phyloP scores from a whole-genome alignment of 108 stramenopile species.

The Bacterosira constricta region DNA sequence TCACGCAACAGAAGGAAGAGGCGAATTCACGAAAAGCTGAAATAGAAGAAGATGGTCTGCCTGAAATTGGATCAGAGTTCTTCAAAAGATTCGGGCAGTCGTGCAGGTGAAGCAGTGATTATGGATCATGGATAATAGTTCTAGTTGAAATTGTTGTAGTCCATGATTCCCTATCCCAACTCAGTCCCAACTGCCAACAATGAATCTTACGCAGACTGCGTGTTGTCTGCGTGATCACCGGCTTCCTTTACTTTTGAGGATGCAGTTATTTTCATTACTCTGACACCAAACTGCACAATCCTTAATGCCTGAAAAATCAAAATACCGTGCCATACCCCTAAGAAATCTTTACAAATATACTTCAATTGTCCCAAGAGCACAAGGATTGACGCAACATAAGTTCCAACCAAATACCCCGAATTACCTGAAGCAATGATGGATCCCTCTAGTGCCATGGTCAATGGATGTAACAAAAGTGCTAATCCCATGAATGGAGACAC shows the following conservation, averaged over 20 bases:
- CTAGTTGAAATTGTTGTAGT: background rate
- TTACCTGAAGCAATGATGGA: conserved; percentile 71
- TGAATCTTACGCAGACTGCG: background rate
- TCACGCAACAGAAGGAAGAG: conserved; percentile 30
- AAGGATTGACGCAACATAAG: conserved; percentile 58
- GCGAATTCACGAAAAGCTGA: conserved; percentile 22
- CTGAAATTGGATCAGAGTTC: conserved; percentile 32
- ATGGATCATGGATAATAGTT: no score
- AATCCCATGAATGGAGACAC: conserved; percentile 48
- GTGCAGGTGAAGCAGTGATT: no score
- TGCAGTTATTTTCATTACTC: conserved; percentile 11
- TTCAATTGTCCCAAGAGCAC: conserved; percentile 56
- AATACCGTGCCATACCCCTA: conserved; percentile 69
- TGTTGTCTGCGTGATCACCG: background rate
- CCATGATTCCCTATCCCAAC: background rate
- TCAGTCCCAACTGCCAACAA: background rate
- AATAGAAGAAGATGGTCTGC: conserved; percentile 6
- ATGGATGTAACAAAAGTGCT: conserved; percentile 70
- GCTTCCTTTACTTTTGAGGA: background rate
- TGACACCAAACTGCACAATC: conserved; percentile 54
- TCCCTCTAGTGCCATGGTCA: conserved; percentile 81
- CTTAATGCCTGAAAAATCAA: conserved; percentile 74
- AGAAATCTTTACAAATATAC: conserved; percentile 50
- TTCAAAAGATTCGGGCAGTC: conserved; percentile 26
- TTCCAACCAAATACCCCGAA: conserved; percentile 55